Evolutionary conservation across 1,139 yeast genomes (phyloP).

Genomic region (Debaryomycetaceae sp.): DNA sequence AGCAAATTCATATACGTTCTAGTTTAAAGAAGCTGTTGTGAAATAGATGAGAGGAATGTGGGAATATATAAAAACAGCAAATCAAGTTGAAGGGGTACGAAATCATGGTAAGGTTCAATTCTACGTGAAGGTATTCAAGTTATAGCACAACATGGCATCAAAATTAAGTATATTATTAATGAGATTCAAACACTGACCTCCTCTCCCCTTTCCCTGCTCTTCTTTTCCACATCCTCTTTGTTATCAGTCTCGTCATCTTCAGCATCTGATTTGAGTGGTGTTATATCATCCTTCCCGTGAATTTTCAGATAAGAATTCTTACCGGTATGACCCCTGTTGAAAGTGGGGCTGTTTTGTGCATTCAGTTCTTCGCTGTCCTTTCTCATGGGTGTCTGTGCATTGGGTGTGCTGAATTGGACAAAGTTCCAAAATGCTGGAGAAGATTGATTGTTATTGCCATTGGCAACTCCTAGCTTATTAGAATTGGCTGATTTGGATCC

Average conservation of each 20-base stretch:
- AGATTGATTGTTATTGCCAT: slow-evolving; percentile 40
- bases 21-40: slow-evolving; percentile 1
- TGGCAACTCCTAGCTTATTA: slow-evolving; percentile 16
- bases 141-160: not conserved
- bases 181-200: not conserved
- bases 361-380: slow-evolving; percentile 38
- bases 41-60: not conserved
- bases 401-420: slow-evolving; percentile 72
- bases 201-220: not conserved
- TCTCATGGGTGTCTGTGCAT: slow-evolving; percentile 45
- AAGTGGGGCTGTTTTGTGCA: slow-evolving; percentile 40
- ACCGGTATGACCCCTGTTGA: slow-evolving; percentile 24
- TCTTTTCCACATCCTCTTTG: not conserved
- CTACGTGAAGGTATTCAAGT: not conserved
- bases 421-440: slow-evolving; percentile 80
- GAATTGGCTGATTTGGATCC: slow-evolving; percentile 43
- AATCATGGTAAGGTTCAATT: not conserved
- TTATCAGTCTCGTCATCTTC: slow-evolving; percentile 5
- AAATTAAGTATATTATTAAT: not conserved
- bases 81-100: not conserved
- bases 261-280: slow-evolving; percentile 15
- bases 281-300: slow-evolving; percentile 10
- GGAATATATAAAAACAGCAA: not conserved
- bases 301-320: slow-evolving; percentile 2
- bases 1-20: not conserved